These are phyloP conservation scores for Globisporangium mamillatum DNA, from an alignment of 352 stramenopile species.

Conservation along the genomic window DNA sequence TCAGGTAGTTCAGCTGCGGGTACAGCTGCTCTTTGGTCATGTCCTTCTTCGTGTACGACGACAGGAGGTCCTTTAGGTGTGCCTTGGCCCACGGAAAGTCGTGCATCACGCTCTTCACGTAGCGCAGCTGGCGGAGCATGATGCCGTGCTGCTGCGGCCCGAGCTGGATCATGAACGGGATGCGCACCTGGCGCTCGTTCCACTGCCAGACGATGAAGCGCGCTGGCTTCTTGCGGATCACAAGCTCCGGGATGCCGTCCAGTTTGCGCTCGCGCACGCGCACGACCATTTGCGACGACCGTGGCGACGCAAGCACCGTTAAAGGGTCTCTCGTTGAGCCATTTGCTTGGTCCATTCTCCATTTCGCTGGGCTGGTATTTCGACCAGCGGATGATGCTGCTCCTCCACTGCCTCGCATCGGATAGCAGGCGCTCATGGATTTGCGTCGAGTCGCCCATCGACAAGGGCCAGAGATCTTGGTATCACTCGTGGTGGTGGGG, in stretches of 20 bases:
- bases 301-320: conserved; percentile 10
- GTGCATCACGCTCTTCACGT: conserved; percentile 81
- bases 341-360: conserved; percentile 8
- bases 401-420: background rate
- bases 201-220: conserved; percentile 59
- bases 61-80: conserved; percentile 58
- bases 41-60: conserved; percentile 71
- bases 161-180: conserved; percentile 52
- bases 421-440: conserved; percentile 47
- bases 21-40: conserved; percentile 75
- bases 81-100: conserved; percentile 81
- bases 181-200: conserved; percentile 51
- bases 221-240: conserved; percentile 57
- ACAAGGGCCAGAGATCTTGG: background rate
- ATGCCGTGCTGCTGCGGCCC: conserved; percentile 73
- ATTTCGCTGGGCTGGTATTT: conserved; percentile 16
- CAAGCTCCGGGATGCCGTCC: conserved; percentile 52
- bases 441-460: conserved; percentile 45
- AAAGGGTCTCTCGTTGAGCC: background rate
- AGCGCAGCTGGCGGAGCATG: conserved; percentile 81
- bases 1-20: conserved; percentile 70
- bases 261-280: conserved; percentile 45
- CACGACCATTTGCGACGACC: conserved; percentile 55
- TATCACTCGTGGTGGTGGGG: background rate
- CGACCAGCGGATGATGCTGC: background rate